Evolutionary conservation across 257 asterid species (phyloP).

Genomic region (Knoxia roxburghii): DNA sequence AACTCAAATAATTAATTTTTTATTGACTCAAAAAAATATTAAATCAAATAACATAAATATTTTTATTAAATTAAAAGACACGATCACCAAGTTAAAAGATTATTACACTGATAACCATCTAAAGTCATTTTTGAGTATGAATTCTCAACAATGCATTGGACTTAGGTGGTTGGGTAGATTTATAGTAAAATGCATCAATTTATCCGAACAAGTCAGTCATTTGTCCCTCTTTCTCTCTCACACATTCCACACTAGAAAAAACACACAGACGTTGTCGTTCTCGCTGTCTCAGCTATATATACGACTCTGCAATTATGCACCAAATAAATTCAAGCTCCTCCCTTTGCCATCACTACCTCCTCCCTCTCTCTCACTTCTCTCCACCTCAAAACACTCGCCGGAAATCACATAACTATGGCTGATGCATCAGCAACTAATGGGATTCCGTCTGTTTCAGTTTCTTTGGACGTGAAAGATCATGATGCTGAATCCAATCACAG

Average conservation of each 20-base stretch:
- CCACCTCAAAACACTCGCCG: neutral
- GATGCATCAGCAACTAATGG: slow-evolving; percentile 46
- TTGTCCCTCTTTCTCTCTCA: neutral
- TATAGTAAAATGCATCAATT: slow-evolving; percentile 32
- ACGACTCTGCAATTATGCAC: too few relatives aligned
- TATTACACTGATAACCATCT: too few relatives aligned
- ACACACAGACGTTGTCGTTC: neutral
- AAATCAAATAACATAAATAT: too few relatives aligned
- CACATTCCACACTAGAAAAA: neutral
- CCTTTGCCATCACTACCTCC: too few relatives aligned
- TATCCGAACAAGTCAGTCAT: slow-evolving; percentile 17
- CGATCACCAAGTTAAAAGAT: too few relatives aligned
- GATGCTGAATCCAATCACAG: slow-evolving; percentile 21
- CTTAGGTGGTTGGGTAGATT: slow-evolving; percentile 7
- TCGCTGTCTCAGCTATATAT: neutral
- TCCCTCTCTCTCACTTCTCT: too few relatives aligned
- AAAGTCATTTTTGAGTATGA: too few relatives aligned
- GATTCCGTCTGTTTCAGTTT: slow-evolving; percentile 32
- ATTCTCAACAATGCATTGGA: too few relatives aligned
- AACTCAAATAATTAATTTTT: too few relatives aligned
- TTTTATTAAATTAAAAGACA: too few relatives aligned
- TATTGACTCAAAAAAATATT: too few relatives aligned
- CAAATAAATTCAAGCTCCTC: too few relatives aligned
- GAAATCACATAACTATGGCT: slow-evolving; percentile 26
- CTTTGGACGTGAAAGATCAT: slow-evolving; percentile 46